Percentiles rank a stretch among this genome's conserved stretches.
Conservation (phyloP, 176 grass and related monocot genomes). For the Triticum turgidum region DNA sequence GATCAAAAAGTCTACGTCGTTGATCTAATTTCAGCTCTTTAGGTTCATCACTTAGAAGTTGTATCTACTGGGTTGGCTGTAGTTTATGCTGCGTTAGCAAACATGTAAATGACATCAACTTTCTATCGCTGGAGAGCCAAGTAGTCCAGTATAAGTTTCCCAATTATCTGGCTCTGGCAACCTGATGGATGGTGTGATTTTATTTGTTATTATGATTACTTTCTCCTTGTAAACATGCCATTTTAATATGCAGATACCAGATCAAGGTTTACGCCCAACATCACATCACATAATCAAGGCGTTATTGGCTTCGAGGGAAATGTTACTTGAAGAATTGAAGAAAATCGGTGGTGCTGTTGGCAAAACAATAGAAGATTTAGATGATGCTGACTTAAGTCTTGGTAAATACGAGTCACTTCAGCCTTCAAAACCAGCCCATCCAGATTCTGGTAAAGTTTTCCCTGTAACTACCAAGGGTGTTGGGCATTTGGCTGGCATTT, state of each 20-base stretch:
- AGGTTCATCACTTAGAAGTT: neutral
- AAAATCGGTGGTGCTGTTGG: constrained; percentile 75
- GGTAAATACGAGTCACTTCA: constrained; percentile 78
- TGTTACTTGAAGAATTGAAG: constrained; percentile 78
- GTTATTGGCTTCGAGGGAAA: constrained; percentile 73
- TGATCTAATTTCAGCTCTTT: too few species aligned
- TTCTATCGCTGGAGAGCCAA: neutral
- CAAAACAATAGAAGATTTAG: constrained; percentile 73
- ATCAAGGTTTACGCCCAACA: constrained; percentile 62
- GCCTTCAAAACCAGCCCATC: constrained; percentile 39
- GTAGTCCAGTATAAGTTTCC: neutral
- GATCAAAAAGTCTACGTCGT: neutral
- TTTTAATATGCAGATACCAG: constrained; percentile 63
- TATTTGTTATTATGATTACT: neutral
- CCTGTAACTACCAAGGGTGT: constrained; percentile 71
- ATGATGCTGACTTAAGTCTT: constrained; percentile 61
- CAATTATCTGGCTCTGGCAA: neutral
- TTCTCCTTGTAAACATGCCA: constrained; percentile 33
- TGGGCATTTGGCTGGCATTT: constrained; percentile 80
- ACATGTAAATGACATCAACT: neutral
- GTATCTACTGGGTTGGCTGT: neutral
- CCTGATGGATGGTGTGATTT: neutral
- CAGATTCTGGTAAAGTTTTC: constrained; percentile 50
- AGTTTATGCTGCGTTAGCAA: neutral
- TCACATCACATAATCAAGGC: constrained; percentile 71